phyloP scores from a whole-genome alignment of 495 filamentous ascomycete species.

The Pseudomonodictys pantanalensis region DNA sequence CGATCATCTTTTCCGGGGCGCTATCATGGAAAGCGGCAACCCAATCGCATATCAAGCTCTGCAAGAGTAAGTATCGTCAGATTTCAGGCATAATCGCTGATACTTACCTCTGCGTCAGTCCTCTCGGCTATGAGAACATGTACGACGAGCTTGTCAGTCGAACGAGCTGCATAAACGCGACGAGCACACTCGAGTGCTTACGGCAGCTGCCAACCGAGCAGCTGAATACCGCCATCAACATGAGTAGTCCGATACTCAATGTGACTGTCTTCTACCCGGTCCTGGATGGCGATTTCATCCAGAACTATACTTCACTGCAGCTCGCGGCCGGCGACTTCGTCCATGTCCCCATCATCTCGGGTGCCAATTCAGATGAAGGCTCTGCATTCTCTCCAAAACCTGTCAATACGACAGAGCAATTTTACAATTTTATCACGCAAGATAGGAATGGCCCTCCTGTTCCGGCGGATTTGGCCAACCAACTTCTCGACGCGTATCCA shows the following conservation, averaged over 20 bases:
- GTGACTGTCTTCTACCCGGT: slow-evolving; percentile 40
- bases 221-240: slow-evolving; percentile 55
- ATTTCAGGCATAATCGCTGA: no score
- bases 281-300: slow-evolving; percentile 53
- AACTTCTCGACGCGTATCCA: slow-evolving; percentile 46
- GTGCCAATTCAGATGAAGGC: slow-evolving; percentile 62
- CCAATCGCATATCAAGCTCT: slow-evolving; percentile 37
- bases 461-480: slow-evolving; percentile 35
- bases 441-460: slow-evolving; percentile 11
- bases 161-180: slow-evolving; percentile 43
- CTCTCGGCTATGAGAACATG: slow-evolving; percentile 11
- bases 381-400: slow-evolving; percentile 52
- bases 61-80: no score
- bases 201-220: slow-evolving; percentile 53
- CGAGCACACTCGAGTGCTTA: slow-evolving; percentile 47
- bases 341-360: slow-evolving; percentile 56
- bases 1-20: slow-evolving; percentile 50
- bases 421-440: slow-evolving; percentile 39
- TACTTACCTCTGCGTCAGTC: no score
- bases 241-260: no score
- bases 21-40: slow-evolving; percentile 48
- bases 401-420: slow-evolving; percentile 48
- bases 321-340: slow-evolving; percentile 50
- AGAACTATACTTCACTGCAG: slow-evolving; percentile 36
- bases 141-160: slow-evolving; percentile 29